Base-by-base conservation (phyloP, 352 stramenopile genomes). In the Phytophthora megakarya region DNA sequence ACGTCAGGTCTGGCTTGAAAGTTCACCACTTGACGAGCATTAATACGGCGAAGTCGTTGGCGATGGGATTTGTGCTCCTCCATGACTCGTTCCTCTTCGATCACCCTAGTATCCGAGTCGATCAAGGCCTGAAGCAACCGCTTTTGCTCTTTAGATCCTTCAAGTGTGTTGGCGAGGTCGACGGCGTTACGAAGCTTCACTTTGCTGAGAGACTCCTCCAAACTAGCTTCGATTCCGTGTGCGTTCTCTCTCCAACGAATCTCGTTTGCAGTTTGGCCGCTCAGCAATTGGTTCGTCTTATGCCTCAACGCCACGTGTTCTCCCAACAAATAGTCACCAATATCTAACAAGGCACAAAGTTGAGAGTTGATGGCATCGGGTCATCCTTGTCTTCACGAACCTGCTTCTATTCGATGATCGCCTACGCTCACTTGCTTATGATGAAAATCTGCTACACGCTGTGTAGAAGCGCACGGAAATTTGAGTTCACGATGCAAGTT, bases 101-200 rank as follows among this genome's bases (percentile, higher is more conserved):
- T 89, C 28, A 88, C 80, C 18, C 76, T 75, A 3, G 73, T 53
- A 43, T 93, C 82, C 6, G 76, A 72, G 16, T 92, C 85, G 26
- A 93, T 89, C 21, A 93, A 51, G 12, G 73, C 75, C 40, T 89
- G 76, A 13, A 89, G 72, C 52, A 90, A 56, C 0, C 75, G 72
- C 35, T 88, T 90, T 57, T 93, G 79, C 50, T 93, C 78, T 46
- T 88, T 88, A 9, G 59, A 61, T 15, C 80, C 78, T 10, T 67
- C 37, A 0, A 89, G 44, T 16, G 75, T 69, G 50, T 84, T 85
- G 1, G 79, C 79, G 10, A 92, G 67, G 48, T 90, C 83, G 5
- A 90, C 80, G 0, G 83, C 83, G 42, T 90, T 92, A 21, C 76
- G 77, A 13, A 92, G 64, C 47, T 92, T 92, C 10, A 83, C 72